These are phyloP conservation scores for Aureobasidium pullulans DNA, from an alignment of 2,329 filamentous ascomycete genomes.

Conservation along the genomic window DNA sequence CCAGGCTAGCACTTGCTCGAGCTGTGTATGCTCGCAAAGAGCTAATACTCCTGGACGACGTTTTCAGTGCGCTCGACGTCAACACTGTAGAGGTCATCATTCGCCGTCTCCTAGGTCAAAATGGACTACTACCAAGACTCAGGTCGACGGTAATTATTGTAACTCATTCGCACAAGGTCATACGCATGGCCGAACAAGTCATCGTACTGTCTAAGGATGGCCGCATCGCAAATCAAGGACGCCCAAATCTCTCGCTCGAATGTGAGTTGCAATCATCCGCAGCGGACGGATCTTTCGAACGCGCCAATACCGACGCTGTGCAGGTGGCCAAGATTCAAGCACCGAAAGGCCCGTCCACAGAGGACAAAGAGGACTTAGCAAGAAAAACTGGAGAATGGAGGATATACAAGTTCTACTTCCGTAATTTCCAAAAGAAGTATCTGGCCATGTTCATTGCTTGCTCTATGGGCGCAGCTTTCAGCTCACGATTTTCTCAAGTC, in stretches of 20 bases:
- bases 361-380: neutral
- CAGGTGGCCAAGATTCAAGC: neutral
- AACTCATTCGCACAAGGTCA: neutral
- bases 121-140: neutral
- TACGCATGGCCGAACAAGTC: neutral
- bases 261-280: neutral
- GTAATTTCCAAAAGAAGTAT: neutral
- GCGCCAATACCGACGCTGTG: neutral
- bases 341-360: neutral
- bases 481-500: neutral
- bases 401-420: slow-evolving; percentile 3
- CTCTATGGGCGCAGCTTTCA: neutral
- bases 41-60: slow-evolving; percentile 72
- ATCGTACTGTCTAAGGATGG: neutral
- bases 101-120: neutral
- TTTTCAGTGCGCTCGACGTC: slow-evolving; percentile 67
- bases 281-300: neutral
- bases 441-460: neutral
- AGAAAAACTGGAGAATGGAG: neutral
- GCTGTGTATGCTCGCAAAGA: slow-evolving; percentile 73
- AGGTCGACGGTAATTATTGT: neutral
- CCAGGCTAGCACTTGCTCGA: slow-evolving; percentile 56
- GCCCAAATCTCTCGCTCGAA: neutral
- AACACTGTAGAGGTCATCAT: neutral
- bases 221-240: neutral